Base-by-base conservation (phyloP, 2,329 filamentous ascomycete species). In the Thermothelomyces thermophilus region DNA sequence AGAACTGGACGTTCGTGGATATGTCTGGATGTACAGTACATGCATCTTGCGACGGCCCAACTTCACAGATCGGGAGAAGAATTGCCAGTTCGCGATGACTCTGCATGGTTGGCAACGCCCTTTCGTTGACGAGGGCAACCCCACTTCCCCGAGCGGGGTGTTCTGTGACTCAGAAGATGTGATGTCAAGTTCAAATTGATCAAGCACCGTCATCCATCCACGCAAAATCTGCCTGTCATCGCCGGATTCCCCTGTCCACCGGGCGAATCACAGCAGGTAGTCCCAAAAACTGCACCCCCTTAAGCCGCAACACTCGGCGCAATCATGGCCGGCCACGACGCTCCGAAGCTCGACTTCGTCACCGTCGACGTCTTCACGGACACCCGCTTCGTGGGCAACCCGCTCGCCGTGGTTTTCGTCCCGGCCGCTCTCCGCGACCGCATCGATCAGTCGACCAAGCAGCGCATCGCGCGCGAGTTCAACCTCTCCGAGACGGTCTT, bases 401-500 rank as follows among this genome's bases (percentile, higher is more conserved):
- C 79, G 2, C 73, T 84, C 33, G 80, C 79, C 30, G 69, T 84
- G 20, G 74, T 84, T 53, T 68, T 72, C 41, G 68, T 83, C 53
- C 77, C 76, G 2, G 54, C 67, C 11, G 50, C 61, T 16, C 55
- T 59, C 20, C 64, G 64, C 8, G 57, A 64, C n/a, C 58, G 60
- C 13, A 66, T 82, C 19, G 70, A 70, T 2, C 73, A 78, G 58
- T 62, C 67, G 2, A 71, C 74, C 59, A 83, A 84, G 60, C 78
- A 81, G 60, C 61, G 66, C 54, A 75, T 84, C 53, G 79, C 80
- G 37, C 68, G 71, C 49, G 81, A 84, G 64, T 83, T 84, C 68
- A 81, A 80, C 64, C 75, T 80, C 58, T 80, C 77, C 44, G 80
- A 83, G 64, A 83, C 80, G 0, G 76, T 82, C 41, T 84, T 84